Base-by-base conservation (phyloP, 495 filamentous ascomycete genomes). In the Penicillium subrubescens region DNA sequence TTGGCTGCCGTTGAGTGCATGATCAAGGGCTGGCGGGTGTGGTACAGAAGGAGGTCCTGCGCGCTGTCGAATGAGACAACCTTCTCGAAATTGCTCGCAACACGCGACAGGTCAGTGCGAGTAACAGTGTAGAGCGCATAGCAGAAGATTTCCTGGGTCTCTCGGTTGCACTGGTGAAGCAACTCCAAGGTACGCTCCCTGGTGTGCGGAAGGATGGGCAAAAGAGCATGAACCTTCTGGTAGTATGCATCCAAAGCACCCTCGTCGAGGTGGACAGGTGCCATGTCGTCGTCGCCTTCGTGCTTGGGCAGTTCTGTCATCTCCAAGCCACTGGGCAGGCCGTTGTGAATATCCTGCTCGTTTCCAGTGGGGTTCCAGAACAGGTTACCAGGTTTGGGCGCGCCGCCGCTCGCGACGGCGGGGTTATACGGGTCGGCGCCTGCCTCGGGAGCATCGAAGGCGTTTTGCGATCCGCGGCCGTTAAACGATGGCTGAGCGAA, bases 181-280 rank as follows among this genome's bases (percentile, higher is more conserved):
- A 88, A 79, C 14, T 83, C 82, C 46, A 87, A 79, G 4, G 93
- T 81, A 7, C 85, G 81, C 39, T 83, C 79, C 67, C 88, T 92
- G 39, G 83, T 87, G 66, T 86, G 81, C 1, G 91, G 86, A 17
- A 97, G 83, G 4, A 96, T 77, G 0, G 93, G 93, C 59, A 94
- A 88, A 17, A 87, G 85, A 2, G 87, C 85, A 69, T 96, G 92
- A 19, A 96, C 87, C 33, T 84, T 78, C 21, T 83, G 79, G 59
- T 92, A 88, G 70, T 93, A 81, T 72, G 73, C 72, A 61, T 81
- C 77, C 34, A 84, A 68, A 44, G 79, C 74, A 10, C 75, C 73
- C 33, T 83, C 81, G 56, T 85, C 82, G 29, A 83, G 71, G 33
- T 70, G 71, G 58, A 79, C 72, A 1, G 77, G 74, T 11, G 71